Evolutionary conservation across 2,329 filamentous ascomycete species (phyloP), one percentile per base, ranked within the genome.

Genomic region (Colletotrichum sp.): DNA sequence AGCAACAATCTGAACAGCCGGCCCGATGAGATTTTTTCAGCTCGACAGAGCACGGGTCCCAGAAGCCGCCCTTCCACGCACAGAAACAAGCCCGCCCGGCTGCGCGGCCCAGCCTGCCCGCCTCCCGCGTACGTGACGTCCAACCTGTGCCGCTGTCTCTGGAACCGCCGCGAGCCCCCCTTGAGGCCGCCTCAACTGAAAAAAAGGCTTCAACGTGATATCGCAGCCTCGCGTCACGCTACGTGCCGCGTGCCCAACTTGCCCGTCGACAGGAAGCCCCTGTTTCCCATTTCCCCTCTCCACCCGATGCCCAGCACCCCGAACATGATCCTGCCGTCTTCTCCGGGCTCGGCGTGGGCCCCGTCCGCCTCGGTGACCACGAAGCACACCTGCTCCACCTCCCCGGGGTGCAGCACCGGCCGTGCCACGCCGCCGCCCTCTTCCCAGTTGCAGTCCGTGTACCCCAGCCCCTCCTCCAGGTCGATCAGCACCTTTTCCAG

Each of bases 241-340:
- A 83, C 80, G 30, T 79, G 64, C 79, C 89, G 88, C 72, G 90
- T 89, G 15, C 91, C 91, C 78, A 98, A 86, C 89, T 94, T 96
- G 12, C 96, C 96, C 8, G 97, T 99, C 60, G 93, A 95, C 82
- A 99, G 87, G 80, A 93, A 96, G 1, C 97, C 97, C 80, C 92
- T 91, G 85, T 96, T 97, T 1, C 97, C 97, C 94, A 98, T 96
- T 77, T 95, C 92, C 49, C 94, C 94, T 78, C 95, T 90, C 97
- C 97, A 99, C 71, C 95, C 94, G 75, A 99, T 94, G 59, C 93
- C 93, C 79, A 99, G 85, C 78, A 97, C 93, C 7, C 96, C 96
- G 82, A 99, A 92, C 24, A 93, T 88, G 49, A 94, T 87, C 78
- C 91, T 87, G 66, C 90, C 90, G 76, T 93, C 92, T 34, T 88